Evolutionary conservation across 345 rosid genomes (phyloP), one percentile per base, ranked within the genome.

Genomic region (Lepidium didymum): DNA sequence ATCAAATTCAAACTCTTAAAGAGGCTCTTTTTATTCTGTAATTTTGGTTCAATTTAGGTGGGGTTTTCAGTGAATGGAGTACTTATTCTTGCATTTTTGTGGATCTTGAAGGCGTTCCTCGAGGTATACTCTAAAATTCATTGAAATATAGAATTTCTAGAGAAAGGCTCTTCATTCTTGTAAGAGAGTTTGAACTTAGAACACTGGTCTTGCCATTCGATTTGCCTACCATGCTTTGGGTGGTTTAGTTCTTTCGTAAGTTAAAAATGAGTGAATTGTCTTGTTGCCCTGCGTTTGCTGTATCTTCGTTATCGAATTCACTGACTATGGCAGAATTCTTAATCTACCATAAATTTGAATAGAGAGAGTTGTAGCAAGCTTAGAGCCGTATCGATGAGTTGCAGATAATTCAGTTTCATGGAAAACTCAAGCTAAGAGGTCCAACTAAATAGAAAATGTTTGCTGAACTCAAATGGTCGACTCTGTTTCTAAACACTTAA

Each of bases 61-160:
- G 81, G 84, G 1, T 93, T 93, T 76, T 85, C 97, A 1, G 98
- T 93, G 34, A 85, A 88, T 56, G 98, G 96, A 27, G 90, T 88
- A 45, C 78, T 92, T 19, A 58, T 88, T 57, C 87, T 88, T 75
- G 85, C 96, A 5, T 88, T 93, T 75, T 67, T 93, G 79, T 88
- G 98, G 98, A 70, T 92, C 61, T 68, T 86, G 80, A 92, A 86
- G 78, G 98, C 96, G 34, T 88, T 92, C 80, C 96, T 92, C 53
- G 96, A 90, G 96, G 98, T 88, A 1, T 42, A 45, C 55, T 4
- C 47, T 56, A 0, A 7, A 10, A 2, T 44, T 43, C 41, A 25
- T 27, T 44, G 57, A 25, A 15, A 9, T 13, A 5, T 42, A 0
- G 0, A 8, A 3, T 12, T 4, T 23, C 0, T 63, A 14, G 12